Conservation (phyloP, 169 alveolate genomes). For the Plasmodium cynomolgi region DNA sequence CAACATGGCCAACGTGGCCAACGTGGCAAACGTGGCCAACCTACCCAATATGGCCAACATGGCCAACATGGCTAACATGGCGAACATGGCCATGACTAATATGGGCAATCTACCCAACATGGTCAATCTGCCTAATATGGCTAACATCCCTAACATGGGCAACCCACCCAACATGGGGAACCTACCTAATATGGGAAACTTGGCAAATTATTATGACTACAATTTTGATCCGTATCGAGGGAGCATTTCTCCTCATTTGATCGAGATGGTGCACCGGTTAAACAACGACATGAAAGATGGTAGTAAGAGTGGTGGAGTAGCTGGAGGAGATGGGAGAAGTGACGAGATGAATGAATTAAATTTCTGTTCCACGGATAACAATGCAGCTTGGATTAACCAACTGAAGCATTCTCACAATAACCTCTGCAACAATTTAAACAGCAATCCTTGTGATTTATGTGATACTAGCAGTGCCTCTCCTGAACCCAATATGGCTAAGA, state of each 20-base stretch:
- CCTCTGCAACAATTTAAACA: constrained; percentile 28
- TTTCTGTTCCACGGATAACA: constrained; percentile 23
- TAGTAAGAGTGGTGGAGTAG: background rate
- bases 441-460: constrained; percentile 44
- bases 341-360: constrained; percentile 42
- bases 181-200: background rate
- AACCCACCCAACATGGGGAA: background rate
- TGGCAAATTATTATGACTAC: constrained; percentile 53
- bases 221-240: constrained; percentile 70
- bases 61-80: background rate
- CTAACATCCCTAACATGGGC: background rate
- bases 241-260: constrained; percentile 33
- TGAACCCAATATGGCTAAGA: constrained; percentile 6
- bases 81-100: background rate
- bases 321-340: constrained; percentile 4
- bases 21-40: background rate
- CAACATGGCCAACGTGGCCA: background rate
- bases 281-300: constrained; percentile 51
- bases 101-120: no score
- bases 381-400: constrained; percentile 58
- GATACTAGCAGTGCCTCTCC: constrained; percentile 15
- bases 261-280: constrained; percentile 49
- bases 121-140: background rate
- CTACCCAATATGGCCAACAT: background rate
- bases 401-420: constrained; percentile 44